Evolutionary conservation across 2,329 filamentous ascomycete species (phyloP), one percentile per base, ranked within the genome.

Genomic region (Pseudogymnoascus sp.): DNA sequence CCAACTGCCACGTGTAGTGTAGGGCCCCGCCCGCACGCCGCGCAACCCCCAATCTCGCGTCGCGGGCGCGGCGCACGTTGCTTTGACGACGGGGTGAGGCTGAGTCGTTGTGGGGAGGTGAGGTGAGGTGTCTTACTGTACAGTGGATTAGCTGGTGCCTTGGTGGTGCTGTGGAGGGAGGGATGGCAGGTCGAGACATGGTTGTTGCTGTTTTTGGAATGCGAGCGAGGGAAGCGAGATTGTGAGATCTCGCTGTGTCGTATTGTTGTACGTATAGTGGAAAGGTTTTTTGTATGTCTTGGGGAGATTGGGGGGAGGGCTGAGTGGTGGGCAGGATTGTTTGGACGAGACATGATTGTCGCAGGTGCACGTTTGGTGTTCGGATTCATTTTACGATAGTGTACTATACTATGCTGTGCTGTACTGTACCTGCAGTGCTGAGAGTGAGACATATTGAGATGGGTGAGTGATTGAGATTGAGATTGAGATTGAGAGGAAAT

Each of bases 281-380:
- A n/a, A n/a, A n/a, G n/a, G n/a, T n/a, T n/a, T n/a, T n/a, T n/a
- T n/a, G n/a, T n/a, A n/a, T n/a, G n/a, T n/a, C n/a, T n/a, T 50
- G 21, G 42, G 42, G 42, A 50, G 6, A 50, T 50, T 26, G 21
- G 24, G 16, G 16, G 8, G 7, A 24, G 21, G 42, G 42, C 38
- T 19, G 38, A 19, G n/a, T 16, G 37, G 16, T 40, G n/a, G n/a
- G 37, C 3, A 4, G 10, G 19, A 6, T 26, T 13, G 42, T 50
- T 50, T 50, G 42, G 42, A 50, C 42, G 42, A 50, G 42, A 50
- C 42, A 50, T 50, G 42, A 50, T 50, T 50, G 42, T 50, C 42
- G 42, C 42, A 50, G 42, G 42, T 50, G 24, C 40, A 44, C 40
- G 40, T 44, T 44, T 19, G 10, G 40, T 44, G 40, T 44, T 44